A percentile compares a stretch with the other conserved stretches of the same genome.
These are phyloP conservation scores for Penicillium sp. DNA, from an alignment of 2,329 filamentous ascomycete genomes.

Conservation along the genomic window DNA sequence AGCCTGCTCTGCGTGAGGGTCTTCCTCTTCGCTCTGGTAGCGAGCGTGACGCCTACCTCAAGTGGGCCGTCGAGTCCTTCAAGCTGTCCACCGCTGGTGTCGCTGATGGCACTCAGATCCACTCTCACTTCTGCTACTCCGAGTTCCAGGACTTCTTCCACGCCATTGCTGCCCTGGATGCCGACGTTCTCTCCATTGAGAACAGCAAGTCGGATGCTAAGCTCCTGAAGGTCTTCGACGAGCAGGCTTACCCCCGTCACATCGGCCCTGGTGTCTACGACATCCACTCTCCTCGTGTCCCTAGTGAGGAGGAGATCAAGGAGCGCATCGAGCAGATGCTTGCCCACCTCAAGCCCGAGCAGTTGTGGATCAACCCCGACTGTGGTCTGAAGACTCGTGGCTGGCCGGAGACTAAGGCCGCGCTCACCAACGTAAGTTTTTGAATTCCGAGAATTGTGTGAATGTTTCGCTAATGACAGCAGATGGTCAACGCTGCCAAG, in stretches of 20 bases:
- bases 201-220: constrained; percentile 99
- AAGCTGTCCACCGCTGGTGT: constrained; percentile 91
- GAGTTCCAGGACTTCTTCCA: constrained; percentile 99
- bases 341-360: constrained; percentile 90
- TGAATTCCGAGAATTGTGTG: neutral
- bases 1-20: constrained; percentile 98
- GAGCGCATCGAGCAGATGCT: constrained; percentile 98
- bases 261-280: constrained; percentile 99
- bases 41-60: constrained; percentile 94
- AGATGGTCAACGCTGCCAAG: constrained; percentile 95
- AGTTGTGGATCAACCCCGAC: constrained; percentile 99
- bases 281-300: constrained; percentile 88
- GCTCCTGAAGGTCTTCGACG: constrained; percentile 96
- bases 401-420: constrained; percentile 98
- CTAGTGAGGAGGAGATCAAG: constrained; percentile 96
- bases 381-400: constrained; percentile 98
- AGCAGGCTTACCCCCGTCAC: constrained; percentile 94
- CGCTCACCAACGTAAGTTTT: constrained; percentile 56
- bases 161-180: constrained; percentile 95
- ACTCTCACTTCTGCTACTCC: constrained; percentile 99
- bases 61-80: constrained; percentile 98
- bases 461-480: neutral
- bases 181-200: constrained; percentile 97
- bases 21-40: constrained; percentile 89
- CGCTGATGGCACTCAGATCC: constrained; percentile 93